Conservation (phyloP, 1,139 yeast genomes). For the Candida frijolesensis region DNA sequence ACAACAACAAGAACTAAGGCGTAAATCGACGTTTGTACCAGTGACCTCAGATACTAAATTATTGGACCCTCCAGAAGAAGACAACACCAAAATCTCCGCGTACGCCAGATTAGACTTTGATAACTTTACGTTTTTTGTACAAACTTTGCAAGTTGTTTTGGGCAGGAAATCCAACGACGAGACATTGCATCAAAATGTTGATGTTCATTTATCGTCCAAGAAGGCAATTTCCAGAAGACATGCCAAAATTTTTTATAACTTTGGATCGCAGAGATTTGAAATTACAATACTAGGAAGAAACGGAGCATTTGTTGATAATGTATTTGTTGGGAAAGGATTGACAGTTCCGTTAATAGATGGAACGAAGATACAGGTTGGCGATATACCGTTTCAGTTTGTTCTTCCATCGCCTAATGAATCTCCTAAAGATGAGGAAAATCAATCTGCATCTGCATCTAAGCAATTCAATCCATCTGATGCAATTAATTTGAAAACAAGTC, state of each 20-base stretch:
- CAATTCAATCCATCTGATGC: slow-evolving; percentile 58
- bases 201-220: slow-evolving; percentile 87
- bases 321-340: slow-evolving; percentile 83
- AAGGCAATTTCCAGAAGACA: slow-evolving; percentile 92
- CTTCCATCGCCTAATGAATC: slow-evolving; percentile 57
- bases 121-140: slow-evolving; percentile 90
- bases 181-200: slow-evolving; percentile 57
- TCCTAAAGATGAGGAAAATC: slow-evolving; percentile 23
- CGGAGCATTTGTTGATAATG: slow-evolving; percentile 94
- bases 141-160: slow-evolving; percentile 87
- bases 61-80: slow-evolving; percentile 12
- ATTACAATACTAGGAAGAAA: slow-evolving; percentile 87
- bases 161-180: slow-evolving; percentile 88
- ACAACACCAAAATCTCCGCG: slow-evolving; percentile 70
- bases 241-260: slow-evolving; percentile 92
- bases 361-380: slow-evolving; percentile 89
- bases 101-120: slow-evolving; percentile 94
- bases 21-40: slow-evolving; percentile 18
- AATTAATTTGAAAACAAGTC: slow-evolving; percentile 49
- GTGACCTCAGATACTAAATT: slow-evolving; percentile 12
- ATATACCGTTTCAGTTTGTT: slow-evolving; percentile 83
- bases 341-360: slow-evolving; percentile 84
- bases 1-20: slow-evolving; percentile 13
- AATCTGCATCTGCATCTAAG: slow-evolving; percentile 21
- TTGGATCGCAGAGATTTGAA: slow-evolving; percentile 92